These are phyloP conservation scores for Nepenthes gracilis DNA, from an alignment of 148 eudicot species.

Conservation along the genomic window DNA sequence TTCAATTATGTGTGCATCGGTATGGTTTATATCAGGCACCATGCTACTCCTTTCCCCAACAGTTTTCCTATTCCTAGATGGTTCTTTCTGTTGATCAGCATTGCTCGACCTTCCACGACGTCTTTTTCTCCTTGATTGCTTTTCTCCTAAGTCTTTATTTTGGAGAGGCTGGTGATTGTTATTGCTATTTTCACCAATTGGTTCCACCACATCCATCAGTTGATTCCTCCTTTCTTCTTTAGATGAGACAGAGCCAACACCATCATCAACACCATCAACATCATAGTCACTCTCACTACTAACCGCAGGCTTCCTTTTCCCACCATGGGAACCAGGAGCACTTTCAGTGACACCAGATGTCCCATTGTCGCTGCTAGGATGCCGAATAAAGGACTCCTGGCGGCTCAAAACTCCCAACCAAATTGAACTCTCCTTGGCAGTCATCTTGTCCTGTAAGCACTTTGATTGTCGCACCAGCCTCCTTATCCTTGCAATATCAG, in stretches of 20 bases:
- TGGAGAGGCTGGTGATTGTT: conserved; percentile 7
- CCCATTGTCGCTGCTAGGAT: conserved; percentile 66
- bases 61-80: conserved; percentile 16
- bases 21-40: conserved; percentile 25
- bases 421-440: conserved; percentile 92
- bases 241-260: conserved; percentile 57
- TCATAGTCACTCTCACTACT: conserved; percentile 83
- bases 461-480: conserved; percentile 73
- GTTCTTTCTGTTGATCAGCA: conserved; percentile 19
- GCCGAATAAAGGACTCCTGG: conserved; percentile 55
- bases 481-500: conserved; percentile 80
- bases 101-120: conserved; percentile 21
- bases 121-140: conserved; percentile 29
- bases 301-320: conserved; percentile 46
- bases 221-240: conserved; percentile 44
- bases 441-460: conserved; percentile 96
- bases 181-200: conserved; percentile 10
- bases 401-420: conserved; percentile 81
- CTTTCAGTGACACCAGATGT: conserved; percentile 52
- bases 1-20: conserved; percentile 17
- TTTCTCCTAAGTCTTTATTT: conserved; percentile 18
- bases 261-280: conserved; percentile 66
- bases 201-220: conserved; percentile 22
- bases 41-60: conserved; percentile 19
- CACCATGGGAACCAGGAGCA: conserved; percentile 26